Evolutionary conservation across 225 moss, liverwort and hornwort species (phyloP).

Genomic region (Physcomitrellopsis africana): DNA sequence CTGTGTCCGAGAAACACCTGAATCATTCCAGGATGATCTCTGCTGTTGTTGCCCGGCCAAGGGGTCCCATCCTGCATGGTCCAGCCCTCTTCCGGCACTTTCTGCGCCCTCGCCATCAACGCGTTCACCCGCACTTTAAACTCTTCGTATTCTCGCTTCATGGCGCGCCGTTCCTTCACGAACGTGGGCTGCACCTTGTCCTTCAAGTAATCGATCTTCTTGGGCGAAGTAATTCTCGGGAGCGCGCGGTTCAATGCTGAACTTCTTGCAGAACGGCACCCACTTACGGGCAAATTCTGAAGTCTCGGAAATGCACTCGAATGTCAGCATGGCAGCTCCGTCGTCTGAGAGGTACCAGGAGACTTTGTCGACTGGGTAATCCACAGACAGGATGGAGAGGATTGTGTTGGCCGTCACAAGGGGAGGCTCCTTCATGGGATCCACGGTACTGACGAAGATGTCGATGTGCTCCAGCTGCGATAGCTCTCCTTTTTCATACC

Average conservation of each 20-base stretch:
- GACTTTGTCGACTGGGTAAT: constrained; percentile 91
- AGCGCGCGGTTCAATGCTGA: constrained; percentile 84
- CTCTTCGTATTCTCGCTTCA: constrained; percentile 97
- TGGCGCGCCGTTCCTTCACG: constrained; percentile 91
- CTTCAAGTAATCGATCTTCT: constrained; percentile 89
- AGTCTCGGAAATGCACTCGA: constrained; percentile 80
- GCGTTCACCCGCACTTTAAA: constrained; percentile 92
- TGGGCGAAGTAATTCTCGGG: constrained; percentile 94
- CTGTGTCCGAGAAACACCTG: constrained; percentile 94
- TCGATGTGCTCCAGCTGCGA: constrained; percentile 73
- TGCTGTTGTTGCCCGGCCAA: constrained; percentile 90
- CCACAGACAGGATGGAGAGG: constrained; percentile 74
- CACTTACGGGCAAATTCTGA: constrained; percentile 94
- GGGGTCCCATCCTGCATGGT: constrained; percentile 97
- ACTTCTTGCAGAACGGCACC: constrained; percentile 97
- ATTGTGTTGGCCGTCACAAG: constrained; percentile 89
- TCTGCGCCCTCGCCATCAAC: constrained; percentile 81
- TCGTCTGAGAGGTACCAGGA: constrained; percentile 95
- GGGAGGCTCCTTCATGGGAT: constrained; percentile 89
- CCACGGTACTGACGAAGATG: constrained; percentile 86
- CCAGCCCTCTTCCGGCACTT: constrained; percentile 95
- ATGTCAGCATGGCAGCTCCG: constrained; percentile 92
- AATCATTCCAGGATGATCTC: constrained; percentile 94
- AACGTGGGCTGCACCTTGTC: constrained; percentile 96
- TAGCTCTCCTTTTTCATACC: constrained; percentile 86